Evolutionary conservation across 2,329 filamentous ascomycete species (phyloP).

Genomic region (Aspergillus felis): DNA sequence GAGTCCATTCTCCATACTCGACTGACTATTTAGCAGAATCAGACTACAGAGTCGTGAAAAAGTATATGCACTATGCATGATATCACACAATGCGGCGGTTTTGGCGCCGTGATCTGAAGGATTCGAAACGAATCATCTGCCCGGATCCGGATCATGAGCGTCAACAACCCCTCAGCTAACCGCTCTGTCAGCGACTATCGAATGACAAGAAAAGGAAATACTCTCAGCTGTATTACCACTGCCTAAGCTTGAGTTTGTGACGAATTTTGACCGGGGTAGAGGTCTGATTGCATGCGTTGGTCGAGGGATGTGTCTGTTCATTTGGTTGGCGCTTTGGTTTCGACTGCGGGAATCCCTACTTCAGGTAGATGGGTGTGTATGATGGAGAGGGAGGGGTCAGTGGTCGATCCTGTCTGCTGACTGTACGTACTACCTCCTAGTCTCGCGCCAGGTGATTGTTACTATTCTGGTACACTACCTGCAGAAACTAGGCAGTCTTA

Average conservation of each 20-base stretch:
- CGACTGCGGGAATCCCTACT: background rate
- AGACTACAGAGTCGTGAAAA: background rate
- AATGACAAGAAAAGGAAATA: background rate
- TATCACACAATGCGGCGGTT: background rate
- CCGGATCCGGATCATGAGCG: background rate
- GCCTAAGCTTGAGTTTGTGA: background rate
- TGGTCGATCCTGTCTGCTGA: background rate
- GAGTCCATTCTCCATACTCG: background rate
- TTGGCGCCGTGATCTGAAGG: background rate
- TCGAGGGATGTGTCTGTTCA: background rate
- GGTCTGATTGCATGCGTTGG: background rate
- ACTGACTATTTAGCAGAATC: background rate
- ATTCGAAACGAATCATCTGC: background rate
- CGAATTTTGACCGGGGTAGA: background rate
- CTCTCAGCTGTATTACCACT: background rate
- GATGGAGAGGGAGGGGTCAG: background rate
- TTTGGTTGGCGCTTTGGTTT: background rate
- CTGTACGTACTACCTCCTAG: background rate
- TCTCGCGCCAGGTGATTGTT: background rate
- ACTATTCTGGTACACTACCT: background rate
- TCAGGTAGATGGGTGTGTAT: background rate
- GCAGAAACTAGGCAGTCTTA: background rate
- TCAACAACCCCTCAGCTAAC: background rate
- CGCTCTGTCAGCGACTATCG: background rate
- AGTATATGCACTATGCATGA: background rate